Evolutionary conservation across 352 stramenopile genomes (phyloP).

Genomic region (Globisporangium mamillatum): DNA sequence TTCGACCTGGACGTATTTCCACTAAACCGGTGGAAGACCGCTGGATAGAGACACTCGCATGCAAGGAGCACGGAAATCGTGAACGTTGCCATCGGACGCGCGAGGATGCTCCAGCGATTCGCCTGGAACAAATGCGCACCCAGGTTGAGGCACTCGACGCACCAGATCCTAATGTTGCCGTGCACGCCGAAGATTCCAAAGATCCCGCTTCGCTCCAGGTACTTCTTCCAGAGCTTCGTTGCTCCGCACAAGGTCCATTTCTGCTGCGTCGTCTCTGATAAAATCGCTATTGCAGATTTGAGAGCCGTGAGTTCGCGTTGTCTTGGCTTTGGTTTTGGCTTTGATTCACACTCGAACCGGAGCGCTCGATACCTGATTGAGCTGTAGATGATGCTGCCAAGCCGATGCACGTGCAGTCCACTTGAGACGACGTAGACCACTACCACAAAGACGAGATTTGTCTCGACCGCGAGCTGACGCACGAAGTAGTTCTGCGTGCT

Average conservation of each 20-base stretch:
- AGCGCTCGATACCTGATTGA: background rate
- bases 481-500: constrained; percentile 5
- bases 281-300: background rate
- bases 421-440: constrained; percentile 5
- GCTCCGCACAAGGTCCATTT: background rate
- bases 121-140: constrained; percentile 10
- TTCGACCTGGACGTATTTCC: background rate
- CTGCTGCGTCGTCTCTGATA: background rate
- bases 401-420: background rate
- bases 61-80: background rate
- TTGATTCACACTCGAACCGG: constrained; percentile 1
- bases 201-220: background rate
- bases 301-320: background rate
- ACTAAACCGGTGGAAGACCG: constrained; percentile 2
- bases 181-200: constrained; percentile 12
- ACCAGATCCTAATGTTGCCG: constrained; percentile 11
- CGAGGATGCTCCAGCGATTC: constrained; percentile 2
- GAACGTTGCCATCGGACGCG: background rate
- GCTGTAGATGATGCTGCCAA: background rate
- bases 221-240: constrained; percentile 1
- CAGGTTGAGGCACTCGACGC: constrained; percentile 15
- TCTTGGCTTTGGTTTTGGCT: background rate
- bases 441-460: background rate
- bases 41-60: constrained; percentile 7
- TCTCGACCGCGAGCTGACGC: constrained; percentile 12